Percentiles rank a stretch among this genome's conserved stretches.
Conservation (phyloP, 768 basidiomycete species). For the Phanerochaete sordida region DNA sequence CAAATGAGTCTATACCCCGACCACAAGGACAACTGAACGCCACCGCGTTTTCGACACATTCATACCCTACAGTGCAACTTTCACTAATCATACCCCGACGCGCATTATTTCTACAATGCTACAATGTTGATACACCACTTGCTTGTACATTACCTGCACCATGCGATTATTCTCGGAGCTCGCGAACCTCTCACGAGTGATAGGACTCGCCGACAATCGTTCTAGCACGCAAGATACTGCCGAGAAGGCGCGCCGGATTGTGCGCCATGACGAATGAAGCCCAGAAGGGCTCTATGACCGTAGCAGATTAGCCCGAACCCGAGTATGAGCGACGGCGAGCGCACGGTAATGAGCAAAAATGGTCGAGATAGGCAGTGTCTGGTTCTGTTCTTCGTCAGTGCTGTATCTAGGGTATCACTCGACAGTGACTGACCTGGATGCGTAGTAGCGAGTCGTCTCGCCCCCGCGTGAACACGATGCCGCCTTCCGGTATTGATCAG, state of each 20-base stretch:
- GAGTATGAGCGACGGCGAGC: not conserved
- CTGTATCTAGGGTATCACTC: not conserved
- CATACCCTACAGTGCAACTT: too few species aligned
- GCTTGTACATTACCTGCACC: too few species aligned
- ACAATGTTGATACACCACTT: too few species aligned
- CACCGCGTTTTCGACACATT: too few species aligned
- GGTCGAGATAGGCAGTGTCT: not conserved
- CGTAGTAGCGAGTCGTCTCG: not conserved
- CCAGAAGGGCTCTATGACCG: not conserved
- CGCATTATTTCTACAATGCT: too few species aligned
- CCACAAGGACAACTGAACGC: too few species aligned
- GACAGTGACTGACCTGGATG: not conserved
- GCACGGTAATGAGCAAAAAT: slow-evolving; percentile 4
- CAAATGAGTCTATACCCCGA: not conserved
- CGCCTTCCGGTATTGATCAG: not conserved
- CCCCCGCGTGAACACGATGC: not conserved
- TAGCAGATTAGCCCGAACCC: too few species aligned
- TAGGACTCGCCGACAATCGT: not conserved
- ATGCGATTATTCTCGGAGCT: too few species aligned
- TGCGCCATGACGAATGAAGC: not conserved
- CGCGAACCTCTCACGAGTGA: not conserved
- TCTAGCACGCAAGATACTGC: not conserved
- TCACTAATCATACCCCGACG: too few species aligned
- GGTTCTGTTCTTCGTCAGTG: not conserved
- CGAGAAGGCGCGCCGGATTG: not conserved